Evolutionary conservation across 805 yeast genomes (phyloP).

Genomic region (Suhomyces pyralidae): DNA sequence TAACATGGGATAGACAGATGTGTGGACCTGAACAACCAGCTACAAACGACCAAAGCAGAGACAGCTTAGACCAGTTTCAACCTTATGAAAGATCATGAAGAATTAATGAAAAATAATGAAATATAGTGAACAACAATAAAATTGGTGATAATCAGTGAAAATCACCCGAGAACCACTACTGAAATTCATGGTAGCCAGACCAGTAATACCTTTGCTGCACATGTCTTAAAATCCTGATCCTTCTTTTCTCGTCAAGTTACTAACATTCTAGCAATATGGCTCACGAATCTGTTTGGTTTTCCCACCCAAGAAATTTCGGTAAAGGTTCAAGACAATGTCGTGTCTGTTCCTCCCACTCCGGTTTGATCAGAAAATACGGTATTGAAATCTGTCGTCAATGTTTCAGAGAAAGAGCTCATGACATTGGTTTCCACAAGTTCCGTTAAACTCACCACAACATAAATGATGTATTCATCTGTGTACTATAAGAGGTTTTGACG

Average conservation of each 20-base stretch:
- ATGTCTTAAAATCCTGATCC: too few species aligned
- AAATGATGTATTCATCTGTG: constrained; percentile 6
- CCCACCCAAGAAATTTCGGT: constrained; percentile 99
- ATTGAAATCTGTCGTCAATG: constrained; percentile 99
- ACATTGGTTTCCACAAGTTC: constrained; percentile 98
- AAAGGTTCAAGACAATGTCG: constrained; percentile 99
- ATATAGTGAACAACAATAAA: too few species aligned
- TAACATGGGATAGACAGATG: neutral
- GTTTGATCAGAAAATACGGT: constrained; percentile 99
- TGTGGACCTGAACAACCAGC: neutral
- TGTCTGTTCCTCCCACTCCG: constrained; percentile 97
- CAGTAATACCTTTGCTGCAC: too few species aligned
- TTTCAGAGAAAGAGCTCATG: constrained; percentile 99
- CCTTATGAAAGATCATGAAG: neutral
- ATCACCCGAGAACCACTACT: too few species aligned
- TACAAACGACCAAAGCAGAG: neutral
- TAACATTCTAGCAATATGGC: constrained; percentile 74
- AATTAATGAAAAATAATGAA: neutral
- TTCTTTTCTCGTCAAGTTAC: constrained; percentile 14
- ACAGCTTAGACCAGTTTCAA: neutral
- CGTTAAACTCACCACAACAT: constrained; percentile 55
- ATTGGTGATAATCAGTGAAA: neutral
- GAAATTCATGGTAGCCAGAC: too few species aligned
- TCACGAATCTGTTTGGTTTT: constrained; percentile 99
- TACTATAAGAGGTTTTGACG: constrained; percentile 5